These are phyloP conservation scores for Wallacemonas rigidus DNA, from an alignment of 208 protist species.

Conservation along the genomic window DNA sequence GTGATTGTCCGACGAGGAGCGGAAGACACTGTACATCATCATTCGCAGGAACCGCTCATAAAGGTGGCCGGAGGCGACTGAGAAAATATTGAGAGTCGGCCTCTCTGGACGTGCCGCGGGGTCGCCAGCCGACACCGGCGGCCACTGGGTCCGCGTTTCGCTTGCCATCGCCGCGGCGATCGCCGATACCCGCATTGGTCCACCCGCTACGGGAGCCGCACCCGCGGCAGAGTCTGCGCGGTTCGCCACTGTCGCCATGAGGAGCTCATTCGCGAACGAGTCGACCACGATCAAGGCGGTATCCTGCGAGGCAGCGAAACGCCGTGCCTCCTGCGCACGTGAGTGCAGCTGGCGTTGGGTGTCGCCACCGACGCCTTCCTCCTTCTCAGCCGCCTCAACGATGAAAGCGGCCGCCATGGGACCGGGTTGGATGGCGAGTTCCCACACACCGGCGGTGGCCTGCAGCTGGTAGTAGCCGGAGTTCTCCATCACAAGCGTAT, in stretches of 20 bases:
- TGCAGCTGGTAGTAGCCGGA: constrained; percentile 98
- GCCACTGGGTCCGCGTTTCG: constrained; percentile 23
- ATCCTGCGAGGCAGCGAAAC: constrained; percentile 13
- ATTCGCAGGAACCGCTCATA: constrained; percentile 99
- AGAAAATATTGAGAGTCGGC: constrained; percentile 98
- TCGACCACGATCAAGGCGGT: constrained; percentile 39
- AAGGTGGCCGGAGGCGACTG: constrained; percentile 96
- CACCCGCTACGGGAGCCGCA: not conserved
- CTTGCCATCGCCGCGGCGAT: constrained; percentile 24
- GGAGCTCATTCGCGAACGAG: constrained; percentile 55
- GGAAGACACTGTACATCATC: constrained; percentile 98
- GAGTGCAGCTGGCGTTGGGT: too few species aligned
- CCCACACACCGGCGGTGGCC: constrained; percentile 87
- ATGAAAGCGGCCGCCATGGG: constrained; percentile 55
- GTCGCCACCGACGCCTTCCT: not conserved
- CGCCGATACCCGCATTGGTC: constrained; percentile 17
- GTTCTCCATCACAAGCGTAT: constrained; percentile 97
- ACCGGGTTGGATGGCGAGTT: constrained; percentile 70
- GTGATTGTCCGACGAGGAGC: constrained; percentile 83
- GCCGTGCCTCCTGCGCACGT: too few species aligned
- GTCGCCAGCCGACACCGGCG: constrained; percentile 17
- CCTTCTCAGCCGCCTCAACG: constrained; percentile 42
- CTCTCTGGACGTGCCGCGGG: constrained; percentile 21
- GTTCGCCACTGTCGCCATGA: constrained; percentile 14
- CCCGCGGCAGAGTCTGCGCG: not conserved